phyloP scores from a whole-genome alignment of 805 yeast species.

The Zygosaccharomyces rouxii region DNA sequence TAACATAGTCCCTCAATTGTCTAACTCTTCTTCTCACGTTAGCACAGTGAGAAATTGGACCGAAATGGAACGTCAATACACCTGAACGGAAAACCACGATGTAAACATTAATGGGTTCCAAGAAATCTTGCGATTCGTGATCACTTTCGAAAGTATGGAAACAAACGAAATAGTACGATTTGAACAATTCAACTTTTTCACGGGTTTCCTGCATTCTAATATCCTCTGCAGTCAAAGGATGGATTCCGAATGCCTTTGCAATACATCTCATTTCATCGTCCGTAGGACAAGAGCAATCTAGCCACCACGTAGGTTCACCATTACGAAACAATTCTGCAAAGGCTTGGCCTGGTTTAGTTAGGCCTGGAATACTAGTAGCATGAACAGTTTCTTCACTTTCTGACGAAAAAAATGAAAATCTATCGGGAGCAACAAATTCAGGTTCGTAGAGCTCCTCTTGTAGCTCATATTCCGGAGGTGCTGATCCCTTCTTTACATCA shows the following conservation, averaged over 20 bases:
- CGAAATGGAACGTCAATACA: constrained; percentile 62
- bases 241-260: constrained; percentile 93
- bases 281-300: constrained; percentile 90
- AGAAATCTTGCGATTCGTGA: constrained; percentile 68
- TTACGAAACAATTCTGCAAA: constrained; percentile 66
- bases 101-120: constrained; percentile 75
- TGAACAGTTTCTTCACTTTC: constrained; percentile 84
- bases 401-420: constrained; percentile 80
- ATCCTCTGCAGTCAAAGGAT: constrained; percentile 97
- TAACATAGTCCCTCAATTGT: constrained; percentile 71
- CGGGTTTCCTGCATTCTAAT: constrained; percentile 94
- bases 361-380: constrained; percentile 78
- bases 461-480: neutral
- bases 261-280: constrained; percentile 90
- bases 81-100: constrained; percentile 69
- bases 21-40: constrained; percentile 79
- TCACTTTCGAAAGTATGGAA: constrained; percentile 95
- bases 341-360: constrained; percentile 60
- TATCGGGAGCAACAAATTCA: constrained; percentile 49
- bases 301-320: constrained; percentile 88
- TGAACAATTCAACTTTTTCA: constrained; percentile 92
- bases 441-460: constrained; percentile 8
- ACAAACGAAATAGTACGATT: constrained; percentile 87
- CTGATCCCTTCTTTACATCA: constrained; percentile 8
- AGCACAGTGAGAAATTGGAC: constrained; percentile 64